phyloP scores from a whole-genome alignment of 805 yeast genomes.

The Wickerhamiella occidentalis region DNA sequence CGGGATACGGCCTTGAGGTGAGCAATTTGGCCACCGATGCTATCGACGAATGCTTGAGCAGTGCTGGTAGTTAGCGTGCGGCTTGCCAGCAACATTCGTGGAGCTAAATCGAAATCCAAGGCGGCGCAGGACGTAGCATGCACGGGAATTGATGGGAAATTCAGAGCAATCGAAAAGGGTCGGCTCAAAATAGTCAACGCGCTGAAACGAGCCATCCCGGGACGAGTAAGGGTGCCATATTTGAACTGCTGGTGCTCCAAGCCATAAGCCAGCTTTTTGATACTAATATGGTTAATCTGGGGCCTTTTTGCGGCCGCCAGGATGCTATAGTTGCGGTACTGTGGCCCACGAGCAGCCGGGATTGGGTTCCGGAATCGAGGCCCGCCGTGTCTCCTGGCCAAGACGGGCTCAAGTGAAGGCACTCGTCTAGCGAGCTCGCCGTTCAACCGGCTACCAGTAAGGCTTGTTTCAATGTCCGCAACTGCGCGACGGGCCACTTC shows the following conservation, averaged over 20 bases:
- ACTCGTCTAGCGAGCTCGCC: slow-evolving; percentile 4
- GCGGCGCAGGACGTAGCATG: slow-evolving; percentile 12
- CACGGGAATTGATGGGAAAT: slow-evolving; percentile 1
- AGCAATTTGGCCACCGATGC: slow-evolving; percentile 24
- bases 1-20: slow-evolving; percentile 33
- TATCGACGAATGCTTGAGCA: slow-evolving; percentile 32
- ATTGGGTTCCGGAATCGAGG: slow-evolving; percentile 6
- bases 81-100: slow-evolving; percentile 32
- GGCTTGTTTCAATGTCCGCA: background rate
- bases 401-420: slow-evolving; percentile 3
- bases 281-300: background rate
- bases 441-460: background rate
- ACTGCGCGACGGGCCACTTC: slow-evolving; percentile 5
- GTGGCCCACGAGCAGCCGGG: background rate
- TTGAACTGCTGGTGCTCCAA: background rate
- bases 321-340: background rate
- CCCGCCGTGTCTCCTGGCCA: slow-evolving; percentile 1
- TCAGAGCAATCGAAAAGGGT: background rate
- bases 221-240: background rate
- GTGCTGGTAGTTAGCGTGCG: slow-evolving; percentile 35
- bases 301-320: background rate
- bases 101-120: slow-evolving; percentile 45
- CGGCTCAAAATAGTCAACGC: background rate
- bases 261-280: background rate
- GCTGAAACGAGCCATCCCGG: background rate